Evolutionary conservation across 805 yeast genomes (phyloP), one percentile per base, ranked within the genome.

Genomic region (Komagataella ulmi): DNA sequence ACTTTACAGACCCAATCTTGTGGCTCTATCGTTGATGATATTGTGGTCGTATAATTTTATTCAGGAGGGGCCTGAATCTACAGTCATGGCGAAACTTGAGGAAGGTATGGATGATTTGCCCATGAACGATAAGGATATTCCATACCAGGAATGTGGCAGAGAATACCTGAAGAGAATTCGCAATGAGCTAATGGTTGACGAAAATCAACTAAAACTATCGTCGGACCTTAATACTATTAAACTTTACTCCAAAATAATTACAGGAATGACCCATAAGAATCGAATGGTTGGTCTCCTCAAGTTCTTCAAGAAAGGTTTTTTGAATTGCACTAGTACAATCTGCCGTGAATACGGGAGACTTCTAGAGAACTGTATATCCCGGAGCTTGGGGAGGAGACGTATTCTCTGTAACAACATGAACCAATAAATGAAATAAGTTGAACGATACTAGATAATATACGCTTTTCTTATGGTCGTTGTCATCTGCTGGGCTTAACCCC

Each of bases 11-110:
- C 65, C 72, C 45, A 73, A 74, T 54, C 67, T 69, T 18, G 59
- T 75, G 24, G 74, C 70, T 1, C 63, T 70, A 52, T 69, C 72
- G 43, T 60, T 71, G 2, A 54, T 75, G 40, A 72, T 73, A 3
- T 58, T 80, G 1, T 81, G 83, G 81, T 69, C 77, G 4, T 80
- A 73, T 57, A 73, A 70, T 53, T 79, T 66, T 61, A 62, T 70
- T 6, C 60, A 69, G 8, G 66, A 70, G 40, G 85, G 85, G 0
- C 72, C 74, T 1, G 82, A 77, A 59, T 59, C 61, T 6, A 54
- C 58, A 8, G 46, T 8, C 46, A 19, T 44, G 19, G 46, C 12
- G 6, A 10, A 10, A 8, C 40, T 30, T 8, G 14, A 30, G 40
- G 40, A 30, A 14, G 54, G 44, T 14, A 49, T 51, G 18, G 52